Conservation (phyloP, 1,284 basidiomycete species). For the Cutaneotrichosporon daszewskae region DNA sequence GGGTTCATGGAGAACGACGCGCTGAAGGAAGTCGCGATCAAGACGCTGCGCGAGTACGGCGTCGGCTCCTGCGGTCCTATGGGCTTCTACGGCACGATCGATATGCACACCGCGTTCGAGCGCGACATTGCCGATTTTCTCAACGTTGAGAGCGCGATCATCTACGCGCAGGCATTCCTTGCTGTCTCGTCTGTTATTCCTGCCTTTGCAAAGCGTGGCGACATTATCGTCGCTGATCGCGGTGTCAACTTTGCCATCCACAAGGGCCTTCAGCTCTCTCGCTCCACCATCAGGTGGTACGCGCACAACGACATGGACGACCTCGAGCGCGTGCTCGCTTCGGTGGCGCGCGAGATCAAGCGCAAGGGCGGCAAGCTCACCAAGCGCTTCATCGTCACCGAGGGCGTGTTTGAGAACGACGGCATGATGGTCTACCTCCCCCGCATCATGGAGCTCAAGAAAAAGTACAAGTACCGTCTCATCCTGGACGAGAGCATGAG, state of each 20-base stretch:
- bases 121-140: slow-evolving; percentile 84
- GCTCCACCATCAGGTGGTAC: slow-evolving; percentile 89
- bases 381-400: slow-evolving; percentile 90
- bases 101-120: slow-evolving; percentile 88
- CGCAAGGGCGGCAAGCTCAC: slow-evolving; percentile 77
- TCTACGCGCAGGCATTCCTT: slow-evolving; percentile 92
- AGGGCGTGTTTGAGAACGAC: slow-evolving; percentile 94
- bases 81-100: slow-evolving; percentile 95
- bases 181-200: slow-evolving; percentile 92
- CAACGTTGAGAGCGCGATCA: slow-evolving; percentile 78
- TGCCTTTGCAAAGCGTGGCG: slow-evolving; percentile 95
- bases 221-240: slow-evolving; percentile 96
- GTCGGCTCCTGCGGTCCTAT: slow-evolving; percentile 94
- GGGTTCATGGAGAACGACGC: slow-evolving; percentile 82
- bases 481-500: slow-evolving; percentile 92
- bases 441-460: slow-evolving; percentile 78
- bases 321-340: slow-evolving; percentile 78
- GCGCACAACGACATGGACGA: slow-evolving; percentile 92
- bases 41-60: slow-evolving; percentile 85
- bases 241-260: slow-evolving; percentile 92
- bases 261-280: slow-evolving; percentile 93
- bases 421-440: slow-evolving; percentile 87
- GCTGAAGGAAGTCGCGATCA: slow-evolving; percentile 79
- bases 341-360: slow-evolving; percentile 78
- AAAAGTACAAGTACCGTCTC: slow-evolving; percentile 91